Base-by-base conservation (phyloP, 371 early-diverging fungal genomes). In the Mortierella sp. region DNA sequence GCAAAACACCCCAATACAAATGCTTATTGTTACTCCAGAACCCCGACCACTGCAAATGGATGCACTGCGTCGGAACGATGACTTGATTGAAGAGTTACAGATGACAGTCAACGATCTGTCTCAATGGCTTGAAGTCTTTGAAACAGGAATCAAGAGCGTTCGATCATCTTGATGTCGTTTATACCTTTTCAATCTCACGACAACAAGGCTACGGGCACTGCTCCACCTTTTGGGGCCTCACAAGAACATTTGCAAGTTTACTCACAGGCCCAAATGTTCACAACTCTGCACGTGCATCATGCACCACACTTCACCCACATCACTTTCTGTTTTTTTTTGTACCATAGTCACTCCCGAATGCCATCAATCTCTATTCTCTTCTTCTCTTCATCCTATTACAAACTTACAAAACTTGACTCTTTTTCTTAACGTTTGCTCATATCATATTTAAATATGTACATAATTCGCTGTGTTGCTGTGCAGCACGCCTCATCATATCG, bases 61-160 rank as follows among this genome's bases (percentile, higher is more conserved):
- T 55, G 71, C 76, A 7, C 63, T 83, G 55, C 85, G 85, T 32
- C 58, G 75, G 29, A 70, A 68, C 53, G 83, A 80, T 12, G 85
- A 84, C 31, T 59, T 84, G 51, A 61, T 68, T 26, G 81, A 83
- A 37, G 85, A 84, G 51, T 68, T 84, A 23, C 66, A 75, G 49
- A 35, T 76, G 64, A 74, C 83, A 9, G 70, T 83, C 15, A 79
- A 72, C 23, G 85, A 84, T 47, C 71, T 84, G 2, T 70, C 78
- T 4, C 76, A 75, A 45, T 84, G 85, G 85, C 61, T 84, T 29
- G 81, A 76, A 23, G 74, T 84, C 19, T 75, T 84, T 59, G 85
- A 84, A 15, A 75, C 77, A 12, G 82, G 85, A 9, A 74, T 84
- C 49, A 75, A 66, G 64, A 64, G 49, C 35, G 66, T 77, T 34